These are phyloP conservation scores for Neofusicoccum cordaticola DNA, from an alignment of 2,329 filamentous ascomycete genomes.

Conservation along the genomic window DNA sequence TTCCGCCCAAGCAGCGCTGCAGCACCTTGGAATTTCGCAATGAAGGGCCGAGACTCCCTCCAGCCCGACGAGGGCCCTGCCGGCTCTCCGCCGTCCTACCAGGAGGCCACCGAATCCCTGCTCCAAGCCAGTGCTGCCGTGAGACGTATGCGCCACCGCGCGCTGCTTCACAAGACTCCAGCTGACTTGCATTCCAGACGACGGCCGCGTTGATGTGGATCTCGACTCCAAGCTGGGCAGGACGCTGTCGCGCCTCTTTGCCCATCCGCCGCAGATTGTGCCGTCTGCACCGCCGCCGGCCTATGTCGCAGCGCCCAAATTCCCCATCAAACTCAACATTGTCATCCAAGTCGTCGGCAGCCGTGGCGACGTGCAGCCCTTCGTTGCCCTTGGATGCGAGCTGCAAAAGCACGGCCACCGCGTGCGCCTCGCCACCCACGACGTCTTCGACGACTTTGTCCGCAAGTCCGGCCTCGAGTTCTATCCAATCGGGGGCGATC, in stretches of 20 bases:
- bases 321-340: slow-evolving; percentile 43
- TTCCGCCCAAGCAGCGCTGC: too few relatives aligned
- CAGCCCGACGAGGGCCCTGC: too few relatives aligned
- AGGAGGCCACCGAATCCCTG: too few relatives aligned
- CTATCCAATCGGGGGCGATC: slow-evolving; percentile 57
- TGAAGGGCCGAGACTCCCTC: too few relatives aligned
- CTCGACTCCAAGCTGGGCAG: slow-evolving; percentile 22
- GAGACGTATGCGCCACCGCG: too few relatives aligned
- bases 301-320: background rate
- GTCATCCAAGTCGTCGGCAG: slow-evolving; percentile 56
- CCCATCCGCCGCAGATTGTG: background rate
- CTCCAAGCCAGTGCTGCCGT: too few relatives aligned
- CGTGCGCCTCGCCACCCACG: slow-evolving; percentile 57
- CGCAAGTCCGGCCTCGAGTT: slow-evolving; percentile 54
- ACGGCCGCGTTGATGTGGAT: slow-evolving; percentile 29
- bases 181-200: background rate
- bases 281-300: background rate
- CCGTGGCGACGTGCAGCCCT: slow-evolving; percentile 58
- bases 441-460: slow-evolving; percentile 54
- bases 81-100: too few relatives aligned
- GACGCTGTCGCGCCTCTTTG: background rate
- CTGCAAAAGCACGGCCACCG: slow-evolving; percentile 53
- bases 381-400: slow-evolving; percentile 55
- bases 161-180: too few relatives aligned
- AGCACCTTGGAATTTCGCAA: too few relatives aligned